These are phyloP conservation scores for Dimocarpus longan DNA, from an alignment of 345 rosid genomes.

Conservation along the genomic window DNA sequence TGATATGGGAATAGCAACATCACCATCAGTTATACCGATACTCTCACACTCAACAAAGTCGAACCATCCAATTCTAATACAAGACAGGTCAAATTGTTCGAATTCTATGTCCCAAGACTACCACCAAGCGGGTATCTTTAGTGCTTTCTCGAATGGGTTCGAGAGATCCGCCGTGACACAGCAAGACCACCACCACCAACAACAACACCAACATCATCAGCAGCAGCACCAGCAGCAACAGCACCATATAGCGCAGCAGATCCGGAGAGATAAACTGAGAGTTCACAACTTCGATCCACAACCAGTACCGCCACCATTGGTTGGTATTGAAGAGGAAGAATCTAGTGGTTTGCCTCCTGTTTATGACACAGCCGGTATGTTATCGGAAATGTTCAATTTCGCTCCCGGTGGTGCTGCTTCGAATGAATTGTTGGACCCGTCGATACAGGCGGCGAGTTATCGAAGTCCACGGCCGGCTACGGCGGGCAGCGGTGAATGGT, in stretches of 20 bases:
- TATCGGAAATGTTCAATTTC: slow-evolving; percentile 95
- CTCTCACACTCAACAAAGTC: slow-evolving; percentile 30
- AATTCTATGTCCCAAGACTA: slow-evolving; percentile 90
- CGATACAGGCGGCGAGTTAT: slow-evolving; percentile 32
- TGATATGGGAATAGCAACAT: slow-evolving; percentile 77
- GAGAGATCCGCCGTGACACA: slow-evolving; percentile 44
- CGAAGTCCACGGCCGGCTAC: slow-evolving; percentile 23
- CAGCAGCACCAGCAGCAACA: slow-evolving; percentile 44
- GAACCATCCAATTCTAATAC: slow-evolving; percentile 22
- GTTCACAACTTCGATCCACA: slow-evolving; percentile 43
- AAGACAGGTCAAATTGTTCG: slow-evolving; percentile 27
- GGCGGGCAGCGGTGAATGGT: slow-evolving; percentile 46
- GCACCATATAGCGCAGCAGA: slow-evolving; percentile 61
- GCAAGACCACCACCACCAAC: slow-evolving; percentile 31
- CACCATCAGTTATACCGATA: slow-evolving; percentile 36
- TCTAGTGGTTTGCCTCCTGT: slow-evolving; percentile 48
- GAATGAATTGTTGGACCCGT: slow-evolving; percentile 36
- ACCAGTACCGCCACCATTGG: slow-evolving; percentile 42
- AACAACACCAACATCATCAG: slow-evolving; percentile 30
- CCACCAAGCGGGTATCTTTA: slow-evolving; percentile 57
- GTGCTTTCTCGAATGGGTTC: slow-evolving; percentile 70
- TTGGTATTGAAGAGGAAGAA: slow-evolving; percentile 59
- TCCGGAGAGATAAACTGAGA: slow-evolving; percentile 71
- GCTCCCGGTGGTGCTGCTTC: slow-evolving; percentile 48
- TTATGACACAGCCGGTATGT: slow-evolving; percentile 81